A percentile compares a stretch with the other conserved stretches of the same genome.
Evolutionary conservation across 805 yeast genomes (phyloP).

Genomic region (Yarrowia keelungensis): DNA sequence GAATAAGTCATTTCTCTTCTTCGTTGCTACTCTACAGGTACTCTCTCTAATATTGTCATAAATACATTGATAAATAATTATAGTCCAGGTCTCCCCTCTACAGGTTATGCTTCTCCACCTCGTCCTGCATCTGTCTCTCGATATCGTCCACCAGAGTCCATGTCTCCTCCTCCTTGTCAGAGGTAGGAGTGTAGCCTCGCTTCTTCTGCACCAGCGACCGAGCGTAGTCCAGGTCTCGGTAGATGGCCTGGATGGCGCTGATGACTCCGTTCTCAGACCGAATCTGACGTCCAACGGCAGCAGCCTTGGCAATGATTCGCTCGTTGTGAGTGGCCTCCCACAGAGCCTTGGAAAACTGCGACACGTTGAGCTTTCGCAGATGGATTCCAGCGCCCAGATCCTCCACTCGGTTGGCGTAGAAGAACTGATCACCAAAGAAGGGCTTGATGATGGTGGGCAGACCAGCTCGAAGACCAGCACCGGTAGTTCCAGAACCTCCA

Average conservation of each 20-base stretch:
- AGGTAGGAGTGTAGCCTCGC: conserved; percentile 34
- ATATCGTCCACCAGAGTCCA: conserved; percentile 37
- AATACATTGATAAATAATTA: conserved; percentile 13
- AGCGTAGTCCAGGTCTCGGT: conserved; percentile 80
- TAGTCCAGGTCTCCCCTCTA: neutral
- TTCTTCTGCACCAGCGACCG: conserved; percentile 52
- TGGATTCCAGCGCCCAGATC: conserved; percentile 86
- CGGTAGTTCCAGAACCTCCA: conserved; percentile 97
- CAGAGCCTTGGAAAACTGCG: conserved; percentile 70
- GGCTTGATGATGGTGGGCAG: conserved; percentile 91
- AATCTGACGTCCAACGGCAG: conserved; percentile 65
- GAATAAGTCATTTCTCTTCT: no score
- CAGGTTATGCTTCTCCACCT: conserved; percentile 23
- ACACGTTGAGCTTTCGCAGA: conserved; percentile 69
- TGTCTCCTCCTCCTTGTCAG: conserved; percentile 27
- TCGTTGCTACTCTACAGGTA: no score
- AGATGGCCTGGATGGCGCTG: conserved; percentile 78
- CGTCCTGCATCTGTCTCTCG: conserved; percentile 37
- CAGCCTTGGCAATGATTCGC: conserved; percentile 72
- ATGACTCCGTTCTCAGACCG: conserved; percentile 80
- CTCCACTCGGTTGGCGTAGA: conserved; percentile 85
- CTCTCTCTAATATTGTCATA: neutral
- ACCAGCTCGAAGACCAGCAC: conserved; percentile 86
- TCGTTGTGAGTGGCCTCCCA: conserved; percentile 69
- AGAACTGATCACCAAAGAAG: conserved; percentile 95